Base-by-base conservation (phyloP, 2,329 filamentous ascomycete genomes). In the Fusarium tjaetaba region DNA sequence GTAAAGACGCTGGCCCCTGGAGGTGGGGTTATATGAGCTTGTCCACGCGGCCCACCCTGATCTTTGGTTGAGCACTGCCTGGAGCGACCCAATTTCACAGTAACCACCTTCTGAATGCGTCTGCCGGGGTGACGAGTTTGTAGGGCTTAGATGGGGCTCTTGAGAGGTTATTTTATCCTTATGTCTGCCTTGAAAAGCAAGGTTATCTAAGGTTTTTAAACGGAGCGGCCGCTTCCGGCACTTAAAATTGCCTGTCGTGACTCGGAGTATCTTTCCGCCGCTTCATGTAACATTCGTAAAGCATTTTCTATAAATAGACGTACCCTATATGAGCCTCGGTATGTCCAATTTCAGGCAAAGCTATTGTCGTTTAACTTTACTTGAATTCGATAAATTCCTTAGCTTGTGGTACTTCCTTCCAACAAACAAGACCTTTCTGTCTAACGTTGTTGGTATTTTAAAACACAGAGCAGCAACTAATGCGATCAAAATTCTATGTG, bases 21-120 rank as follows among this genome's bases (percentile, higher is more conserved):
- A 28, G 49, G 64, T 49, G 64, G 64, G 46, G 61, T 56, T 30
- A 4, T 30, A 4, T 30, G 30, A 38, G 6, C 20, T n/a, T 15
- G 36, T 42, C 13, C 28, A 26, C 61, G 8, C 38, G 34, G 49
- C 61, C 60, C 52, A 11, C 38, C 36, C 36, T 34, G 14, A 8
- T 41, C 45, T 45, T 63, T 14, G 60, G 63, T 16, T 30, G 41
- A 63, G 26, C 58, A 41, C 41, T n/a, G 18, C 41, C 41, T 18
- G 11, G 7, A 28, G 52, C 20, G 34, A 38, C 26, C 34, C 36
- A 42, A 42, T 32, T 20, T 49, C 24, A 28, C 9, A 5, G 24
- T 3, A 8, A 48, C 24, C 41, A 49, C 41, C 41, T 49, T 28
- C 41, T 58, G 0, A 14, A 58, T 36, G 6, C 20, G 56, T 36